These are phyloP conservation scores for Cyclocybe cylindracea DNA, from an alignment of 768 basidiomycete species.

Conservation along the genomic window DNA sequence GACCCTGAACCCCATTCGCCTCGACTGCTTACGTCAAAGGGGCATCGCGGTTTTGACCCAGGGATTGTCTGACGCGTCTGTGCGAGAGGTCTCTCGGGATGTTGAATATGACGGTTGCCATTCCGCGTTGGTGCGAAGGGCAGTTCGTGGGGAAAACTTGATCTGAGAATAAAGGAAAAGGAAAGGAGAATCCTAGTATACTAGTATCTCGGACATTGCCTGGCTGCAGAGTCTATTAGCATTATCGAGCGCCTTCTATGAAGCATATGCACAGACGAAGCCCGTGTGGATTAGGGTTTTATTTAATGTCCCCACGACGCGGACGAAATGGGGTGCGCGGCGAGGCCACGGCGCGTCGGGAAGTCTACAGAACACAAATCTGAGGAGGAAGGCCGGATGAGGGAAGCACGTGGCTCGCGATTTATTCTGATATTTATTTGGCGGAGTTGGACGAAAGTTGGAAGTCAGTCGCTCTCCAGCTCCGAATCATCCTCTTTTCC, in stretches of 20 bases:
- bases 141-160: too few species aligned
- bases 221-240: background rate
- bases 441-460: slow-evolving; percentile 19
- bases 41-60: too few species aligned
- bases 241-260: slow-evolving; percentile 1
- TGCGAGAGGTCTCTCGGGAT: too few species aligned
- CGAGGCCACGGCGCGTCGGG: too few species aligned
- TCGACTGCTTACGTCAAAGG: too few species aligned
- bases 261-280: slow-evolving; percentile 1
- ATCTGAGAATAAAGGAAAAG: background rate
- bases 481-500: slow-evolving; percentile 11
- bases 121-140: too few species aligned
- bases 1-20: too few species aligned
- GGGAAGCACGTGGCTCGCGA: slow-evolving; percentile 17
- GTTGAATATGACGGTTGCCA: too few species aligned
- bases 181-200: background rate
- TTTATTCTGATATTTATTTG: slow-evolving; percentile 10
- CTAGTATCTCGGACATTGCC: background rate
- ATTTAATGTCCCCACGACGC: slow-evolving; percentile 2
- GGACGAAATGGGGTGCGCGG: too few species aligned
- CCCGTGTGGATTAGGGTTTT: slow-evolving; percentile 1
- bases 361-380: too few species aligned
- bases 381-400: background rate
- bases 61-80: too few species aligned
- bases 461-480: slow-evolving; percentile 12